Evolutionary conservation across 2,329 filamentous ascomycete species (phyloP), one percentile per base, ranked within the genome.

Genomic region (Fusarium aywerte): DNA sequence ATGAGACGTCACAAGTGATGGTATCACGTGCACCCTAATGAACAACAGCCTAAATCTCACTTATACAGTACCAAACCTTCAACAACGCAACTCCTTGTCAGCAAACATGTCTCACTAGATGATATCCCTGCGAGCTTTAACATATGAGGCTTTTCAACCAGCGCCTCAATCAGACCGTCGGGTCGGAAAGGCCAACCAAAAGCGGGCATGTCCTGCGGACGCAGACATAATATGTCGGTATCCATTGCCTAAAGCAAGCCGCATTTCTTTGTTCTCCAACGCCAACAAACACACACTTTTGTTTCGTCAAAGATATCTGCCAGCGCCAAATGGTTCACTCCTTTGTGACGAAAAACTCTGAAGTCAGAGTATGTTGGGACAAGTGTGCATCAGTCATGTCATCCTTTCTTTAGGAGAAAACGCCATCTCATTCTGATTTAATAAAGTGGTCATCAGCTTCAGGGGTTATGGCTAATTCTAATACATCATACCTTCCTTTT

Each of bases 191-290:
- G 20, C 57, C 66, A 63, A 53, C 57, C 57, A 63, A n/a, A 43
- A 47, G 29, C 52, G 27, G 57, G 52, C 42, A 44, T 47, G 38
- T 18, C 20, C 62, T 55, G 57, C 49, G 49, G 66, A 67, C 44
- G 49, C 31, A 54, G 38, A 45, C 53, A 29, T 56, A 33, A 42
- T 39, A 42, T 58, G 51, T 58, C 20, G 51, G 51, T 39, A 63
- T 43, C 42, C 49, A 35, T 58, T 49, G 42, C 62, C 56, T 66
- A 68, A 58, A 49, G 48, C 66, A 69, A 65, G 54, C 59, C 71
- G 58, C 56, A 40, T 62, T 69, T 72, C 71, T 73, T 73, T 73
- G 71, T 73, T 72, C 67, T 73, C 52, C 27, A 50, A 32, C 45
- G 21, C 40, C 69, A 66, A 58, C 71, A 71, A 72, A 71, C 69